A percentile compares a stretch with the other conserved stretches of the same genome.
Conservation (phyloP, 2,329 filamentous ascomycete genomes). For the Simplicillium sp. region DNA sequence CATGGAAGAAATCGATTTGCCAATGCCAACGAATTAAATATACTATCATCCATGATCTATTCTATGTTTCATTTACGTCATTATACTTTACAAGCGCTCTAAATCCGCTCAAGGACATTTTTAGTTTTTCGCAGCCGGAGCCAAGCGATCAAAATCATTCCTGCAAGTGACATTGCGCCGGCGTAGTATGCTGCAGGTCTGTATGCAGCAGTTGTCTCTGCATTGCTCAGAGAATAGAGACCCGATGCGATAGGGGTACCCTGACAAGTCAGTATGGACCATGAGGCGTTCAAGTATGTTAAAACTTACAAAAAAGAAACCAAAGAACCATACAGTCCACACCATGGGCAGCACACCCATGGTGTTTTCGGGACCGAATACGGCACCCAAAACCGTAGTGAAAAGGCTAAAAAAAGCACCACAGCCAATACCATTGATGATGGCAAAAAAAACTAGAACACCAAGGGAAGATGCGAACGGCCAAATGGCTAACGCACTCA, state of each 20-base stretch:
- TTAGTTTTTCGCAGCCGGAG: not conserved
- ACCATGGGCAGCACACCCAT: conserved; percentile 16
- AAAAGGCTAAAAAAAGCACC: conserved; percentile 19
- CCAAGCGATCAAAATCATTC: conserved; percentile 8
- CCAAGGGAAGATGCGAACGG: conserved; percentile 14
- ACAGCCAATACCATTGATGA: conserved; percentile 17
- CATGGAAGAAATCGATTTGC: conserved; percentile 11
- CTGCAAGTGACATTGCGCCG: conserved; percentile 14
- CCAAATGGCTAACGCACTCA: conserved; percentile 16
- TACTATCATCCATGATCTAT: not conserved
- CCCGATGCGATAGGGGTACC: conserved; percentile 17
- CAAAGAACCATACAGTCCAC: conserved; percentile 18
- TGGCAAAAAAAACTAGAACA: conserved; percentile 12
- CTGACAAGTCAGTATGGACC: conserved; percentile 7
- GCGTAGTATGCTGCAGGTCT: conserved; percentile 18
- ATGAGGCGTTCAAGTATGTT: too few species aligned
- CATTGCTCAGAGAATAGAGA: conserved; percentile 12
- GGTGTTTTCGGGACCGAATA: conserved; percentile 14
- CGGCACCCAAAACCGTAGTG: conserved; percentile 11
- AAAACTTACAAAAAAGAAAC: conserved; percentile 16
- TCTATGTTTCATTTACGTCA: too few species aligned
- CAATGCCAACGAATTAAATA: not conserved
- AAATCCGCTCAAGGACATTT: not conserved
- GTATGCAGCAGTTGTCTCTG: conserved; percentile 9
- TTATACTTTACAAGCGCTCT: not conserved